These are phyloP conservation scores for Pythium graminicola DNA, from an alignment of 352 stramenopile species.

Conservation along the genomic window DNA sequence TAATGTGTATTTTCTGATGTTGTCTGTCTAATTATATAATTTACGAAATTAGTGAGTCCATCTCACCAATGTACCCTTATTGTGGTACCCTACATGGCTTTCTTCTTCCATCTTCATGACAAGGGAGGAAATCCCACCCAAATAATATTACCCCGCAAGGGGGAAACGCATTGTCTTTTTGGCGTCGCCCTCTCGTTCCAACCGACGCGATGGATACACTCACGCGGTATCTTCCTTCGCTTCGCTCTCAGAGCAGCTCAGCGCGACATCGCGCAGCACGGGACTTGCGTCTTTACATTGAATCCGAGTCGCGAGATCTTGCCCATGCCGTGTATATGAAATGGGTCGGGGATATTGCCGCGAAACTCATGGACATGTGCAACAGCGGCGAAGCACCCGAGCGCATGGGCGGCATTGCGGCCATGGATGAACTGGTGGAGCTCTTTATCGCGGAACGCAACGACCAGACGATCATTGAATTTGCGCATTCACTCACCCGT, in stretches of 20 bases:
- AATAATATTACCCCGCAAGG: background rate
- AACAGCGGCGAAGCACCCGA: conserved; percentile 72
- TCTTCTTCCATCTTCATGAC: background rate
- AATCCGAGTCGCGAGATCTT: conserved; percentile 81
- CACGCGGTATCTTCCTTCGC: conserved; percentile 61
- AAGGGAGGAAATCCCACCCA: background rate
- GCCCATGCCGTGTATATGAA: conserved; percentile 83
- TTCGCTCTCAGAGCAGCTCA: conserved; percentile 58
- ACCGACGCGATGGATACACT: conserved; percentile 66
- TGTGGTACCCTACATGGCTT: conserved; percentile 21
- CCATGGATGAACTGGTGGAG: conserved; percentile 87
- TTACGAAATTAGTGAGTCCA: background rate
- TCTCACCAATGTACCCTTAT: conserved; percentile 7
- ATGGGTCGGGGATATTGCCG: conserved; percentile 78
- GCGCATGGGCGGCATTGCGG: conserved; percentile 78
- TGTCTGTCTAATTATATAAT: conserved; percentile 1
- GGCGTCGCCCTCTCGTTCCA: too few species aligned
- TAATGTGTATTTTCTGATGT: background rate
- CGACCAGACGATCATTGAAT: conserved; percentile 88
- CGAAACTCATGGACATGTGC: conserved; percentile 78
- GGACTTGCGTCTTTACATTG: conserved; percentile 74
- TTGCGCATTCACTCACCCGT: conserved; percentile 79
- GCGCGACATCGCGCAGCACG: conserved; percentile 62
- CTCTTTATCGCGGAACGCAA: conserved; percentile 85
- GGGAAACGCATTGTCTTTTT: background rate